These are phyloP conservation scores for Pichia sporocuriosa DNA, from an alignment of 805 yeast species.

Conservation along the genomic window DNA sequence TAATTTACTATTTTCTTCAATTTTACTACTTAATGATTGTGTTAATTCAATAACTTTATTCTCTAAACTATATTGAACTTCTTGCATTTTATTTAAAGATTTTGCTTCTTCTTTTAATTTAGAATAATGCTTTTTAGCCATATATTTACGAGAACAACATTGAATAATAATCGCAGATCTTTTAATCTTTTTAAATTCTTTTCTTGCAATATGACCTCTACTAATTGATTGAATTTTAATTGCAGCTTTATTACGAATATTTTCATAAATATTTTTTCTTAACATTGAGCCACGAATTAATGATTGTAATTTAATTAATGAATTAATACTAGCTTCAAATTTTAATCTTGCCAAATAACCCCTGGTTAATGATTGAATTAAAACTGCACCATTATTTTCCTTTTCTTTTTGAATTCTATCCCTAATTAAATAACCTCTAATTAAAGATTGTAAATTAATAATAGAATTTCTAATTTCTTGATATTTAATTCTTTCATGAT, in stretches of 20 bases:
- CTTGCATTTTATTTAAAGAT: conserved; percentile 82
- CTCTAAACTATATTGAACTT: conserved; percentile 88
- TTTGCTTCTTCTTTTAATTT: conserved; percentile 79
- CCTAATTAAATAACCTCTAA: conserved; percentile 61
- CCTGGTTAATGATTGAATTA: conserved; percentile 64
- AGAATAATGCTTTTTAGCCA: conserved; percentile 60
- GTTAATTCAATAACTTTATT: conserved; percentile 97
- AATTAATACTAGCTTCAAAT: conserved; percentile 28
- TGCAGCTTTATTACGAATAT: conserved; percentile 59
- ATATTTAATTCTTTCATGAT: conserved; percentile 56
- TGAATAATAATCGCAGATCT: conserved; percentile 67
- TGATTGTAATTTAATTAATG: conserved; percentile 40
- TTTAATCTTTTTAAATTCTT: conserved; percentile 37
- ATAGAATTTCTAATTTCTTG: conserved; percentile 48
- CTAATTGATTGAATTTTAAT: conserved; percentile 62
- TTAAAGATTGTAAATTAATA: conserved; percentile 48
- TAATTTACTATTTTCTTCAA: conserved; percentile 74
- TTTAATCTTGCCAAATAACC: conserved; percentile 42
- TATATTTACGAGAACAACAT: conserved; percentile 65
- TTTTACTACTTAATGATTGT: conserved; percentile 70
- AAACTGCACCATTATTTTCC: conserved; percentile 56
- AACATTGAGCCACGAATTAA: conserved; percentile 45
- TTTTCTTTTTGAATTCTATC: conserved; percentile 44
- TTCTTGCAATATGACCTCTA: conserved; percentile 64
- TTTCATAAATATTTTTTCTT: conserved; percentile 44